Evolutionary conservation across 2,329 filamentous ascomycete genomes (phyloP).

Genomic region (Botrytis sinoallii): DNA sequence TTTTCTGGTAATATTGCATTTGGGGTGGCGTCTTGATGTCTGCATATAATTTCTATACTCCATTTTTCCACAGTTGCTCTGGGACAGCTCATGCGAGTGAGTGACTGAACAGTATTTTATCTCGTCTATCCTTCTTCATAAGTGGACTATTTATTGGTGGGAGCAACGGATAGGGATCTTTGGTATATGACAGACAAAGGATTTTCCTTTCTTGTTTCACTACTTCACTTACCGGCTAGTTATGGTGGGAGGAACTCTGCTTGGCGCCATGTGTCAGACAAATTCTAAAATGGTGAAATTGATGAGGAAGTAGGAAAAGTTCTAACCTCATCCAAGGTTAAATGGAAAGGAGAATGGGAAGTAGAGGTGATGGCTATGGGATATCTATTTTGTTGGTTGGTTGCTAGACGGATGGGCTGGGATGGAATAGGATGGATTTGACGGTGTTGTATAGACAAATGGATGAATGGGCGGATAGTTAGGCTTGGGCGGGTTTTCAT

Average conservation of each 20-base stretch:
- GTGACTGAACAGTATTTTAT: conserved; percentile 21
- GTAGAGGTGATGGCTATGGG: conserved; percentile 22
- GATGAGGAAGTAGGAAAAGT: not conserved
- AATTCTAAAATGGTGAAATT: conserved; percentile 14
- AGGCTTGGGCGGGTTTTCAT: not conserved
- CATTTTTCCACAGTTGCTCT: conserved; percentile 13
- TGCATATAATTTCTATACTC: conserved; percentile 35
- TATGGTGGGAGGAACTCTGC: conserved; percentile 7
- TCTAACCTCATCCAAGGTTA: not conserved
- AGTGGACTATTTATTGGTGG: conserved; percentile 21
- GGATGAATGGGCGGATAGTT: not conserved
- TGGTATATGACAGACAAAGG: conserved; percentile 26
- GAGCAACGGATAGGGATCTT: conserved; percentile 20
- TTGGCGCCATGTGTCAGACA: conserved; percentile 32
- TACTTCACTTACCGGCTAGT: conserved; percentile 13
- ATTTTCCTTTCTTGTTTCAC: conserved; percentile 15
- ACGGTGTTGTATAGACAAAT: conserved; percentile 15
- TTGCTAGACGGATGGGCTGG: conserved; percentile 25
- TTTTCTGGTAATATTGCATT: conserved; percentile 38
- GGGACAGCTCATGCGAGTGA: conserved; percentile 11
- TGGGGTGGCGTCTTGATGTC: conserved; percentile 35
- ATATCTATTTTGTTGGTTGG: conserved; percentile 23
- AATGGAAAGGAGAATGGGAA: conserved; percentile 4
- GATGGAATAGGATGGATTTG: conserved; percentile 14
- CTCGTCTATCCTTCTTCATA: conserved; percentile 17